Evolutionary conservation across 352 stramenopile genomes (phyloP).

Genomic region (Saprolegnia parasitica): DNA sequence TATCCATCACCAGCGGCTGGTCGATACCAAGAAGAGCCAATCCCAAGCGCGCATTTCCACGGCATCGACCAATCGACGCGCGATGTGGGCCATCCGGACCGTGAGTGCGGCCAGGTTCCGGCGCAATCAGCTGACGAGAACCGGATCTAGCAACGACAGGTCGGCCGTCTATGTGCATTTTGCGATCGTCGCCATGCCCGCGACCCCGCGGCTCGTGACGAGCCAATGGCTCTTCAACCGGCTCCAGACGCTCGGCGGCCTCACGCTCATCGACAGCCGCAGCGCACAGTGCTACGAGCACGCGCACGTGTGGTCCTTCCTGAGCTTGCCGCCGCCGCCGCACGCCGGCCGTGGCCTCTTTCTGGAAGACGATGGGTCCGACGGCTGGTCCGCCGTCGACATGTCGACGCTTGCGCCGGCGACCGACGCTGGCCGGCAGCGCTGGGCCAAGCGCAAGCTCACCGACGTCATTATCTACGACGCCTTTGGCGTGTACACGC

Average conservation of each 20-base stretch:
- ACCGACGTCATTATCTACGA: conserved; percentile 53
- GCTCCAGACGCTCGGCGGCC: conserved; percentile 3
- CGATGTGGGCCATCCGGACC: not conserved
- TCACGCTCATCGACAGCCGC: conserved; percentile 26
- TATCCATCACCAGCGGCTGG: not conserved
- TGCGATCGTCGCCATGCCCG: not conserved
- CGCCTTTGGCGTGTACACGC: conserved; percentile 33
- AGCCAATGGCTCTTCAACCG: conserved; percentile 26
- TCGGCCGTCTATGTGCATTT: not conserved
- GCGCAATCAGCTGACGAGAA: not conserved
- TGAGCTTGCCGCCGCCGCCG: conserved; percentile 7
- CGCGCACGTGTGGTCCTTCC: conserved; percentile 10
- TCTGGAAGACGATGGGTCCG: not conserved
- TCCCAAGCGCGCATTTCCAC: too few species aligned
- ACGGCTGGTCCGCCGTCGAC: not conserved
- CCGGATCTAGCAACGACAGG: conserved; percentile 1
- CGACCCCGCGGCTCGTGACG: not conserved
- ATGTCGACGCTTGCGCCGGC: not conserved
- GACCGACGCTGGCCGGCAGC: not conserved
- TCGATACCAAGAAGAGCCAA: too few species aligned
- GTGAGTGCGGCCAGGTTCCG: not conserved
- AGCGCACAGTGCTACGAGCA: conserved; percentile 20
- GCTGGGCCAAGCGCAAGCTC: conserved; percentile 38
- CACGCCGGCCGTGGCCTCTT: not conserved
- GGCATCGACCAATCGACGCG: not conserved